Conservation (phyloP, 179 eudicot species). For the Beta lomatogona region DNA sequence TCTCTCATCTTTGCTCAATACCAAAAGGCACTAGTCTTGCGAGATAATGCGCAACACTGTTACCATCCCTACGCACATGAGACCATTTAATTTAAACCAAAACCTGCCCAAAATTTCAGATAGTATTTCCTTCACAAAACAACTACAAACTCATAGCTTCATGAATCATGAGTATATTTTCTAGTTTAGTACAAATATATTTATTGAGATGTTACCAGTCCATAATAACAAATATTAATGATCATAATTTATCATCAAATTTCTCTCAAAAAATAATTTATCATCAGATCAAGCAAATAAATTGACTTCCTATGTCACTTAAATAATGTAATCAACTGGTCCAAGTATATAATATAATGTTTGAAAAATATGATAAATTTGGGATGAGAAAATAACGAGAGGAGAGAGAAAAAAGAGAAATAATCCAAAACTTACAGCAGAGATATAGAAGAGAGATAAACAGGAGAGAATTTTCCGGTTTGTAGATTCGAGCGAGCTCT, state of each 20-base stretch:
- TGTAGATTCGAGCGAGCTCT: neutral
- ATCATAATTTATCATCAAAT: too few relatives aligned
- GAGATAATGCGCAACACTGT: too few relatives aligned
- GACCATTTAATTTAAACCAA: neutral
- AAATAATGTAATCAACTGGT: neutral
- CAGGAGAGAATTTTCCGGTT: neutral
- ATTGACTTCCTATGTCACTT: neutral
- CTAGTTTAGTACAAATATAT: too few relatives aligned
- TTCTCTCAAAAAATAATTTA: too few relatives aligned
- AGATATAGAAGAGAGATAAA: conserved; percentile 25
- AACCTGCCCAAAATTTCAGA: neutral
- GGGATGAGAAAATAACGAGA: conserved; percentile 30
- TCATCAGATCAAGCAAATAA: neutral
- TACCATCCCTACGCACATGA: too few relatives aligned
- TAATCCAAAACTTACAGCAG: conserved; percentile 27
- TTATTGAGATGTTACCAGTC: too few relatives aligned
- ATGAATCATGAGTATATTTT: too few relatives aligned
- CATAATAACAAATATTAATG: too few relatives aligned
- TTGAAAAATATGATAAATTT: neutral
- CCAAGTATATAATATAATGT: neutral
- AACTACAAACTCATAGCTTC: too few relatives aligned
- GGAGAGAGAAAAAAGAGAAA: conserved; percentile 8
- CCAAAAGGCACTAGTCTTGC: too few relatives aligned
- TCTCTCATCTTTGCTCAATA: too few relatives aligned
- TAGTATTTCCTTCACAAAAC: too few relatives aligned